Evolutionary conservation across 2,329 filamentous ascomycete species (phyloP), one percentile per base, ranked within the genome.

Genomic region (Orbilia blumenaviensis): DNA sequence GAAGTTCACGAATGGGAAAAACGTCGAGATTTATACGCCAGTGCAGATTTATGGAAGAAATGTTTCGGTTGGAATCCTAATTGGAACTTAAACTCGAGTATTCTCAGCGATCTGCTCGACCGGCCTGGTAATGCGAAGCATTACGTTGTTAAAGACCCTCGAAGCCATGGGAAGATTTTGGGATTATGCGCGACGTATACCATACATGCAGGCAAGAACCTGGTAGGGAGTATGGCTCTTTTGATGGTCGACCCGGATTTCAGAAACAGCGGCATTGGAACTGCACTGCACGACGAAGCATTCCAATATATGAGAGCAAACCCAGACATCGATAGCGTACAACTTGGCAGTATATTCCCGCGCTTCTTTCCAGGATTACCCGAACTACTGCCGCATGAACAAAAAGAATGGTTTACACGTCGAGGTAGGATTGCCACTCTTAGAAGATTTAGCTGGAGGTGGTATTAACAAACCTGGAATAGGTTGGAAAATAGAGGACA

Each of bases 1-100:
- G 80, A 79, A 41, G 80, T 81, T 41, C 79, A 80, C 42, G 78
- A 79, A 61, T 81, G 80, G 80, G 80, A 80, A 58, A 80, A 80
- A 58, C 77, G 80, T 67, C 77, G 79, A 66, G 80, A 80, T 54
- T 77, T 80, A 58, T 80, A 78, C 77, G 78, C 80, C 36, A 80
- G 79, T 60, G 79, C 80, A 48, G 79, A 80, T 52, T 75, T 80
- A 46, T 80, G 80, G 80, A 78, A 78, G 75, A 79, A 80, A 69
- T 80, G 80, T 68, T 78, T 80, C 58, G 80, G 79, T 29, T 78
- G 78, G 72, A 80, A 78, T 63, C 79, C 77, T 77, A 80, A 78
- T 58, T 81, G 79, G 79, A 79, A 78, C 29, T 44, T 81, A 42
- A 79, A 80, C 61, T 78, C 79, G 41, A 77, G 73, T 32, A 81